Conservation (phyloP, 2,329 filamentous ascomycete species). For the Ascochyta clinopodiicola region DNA sequence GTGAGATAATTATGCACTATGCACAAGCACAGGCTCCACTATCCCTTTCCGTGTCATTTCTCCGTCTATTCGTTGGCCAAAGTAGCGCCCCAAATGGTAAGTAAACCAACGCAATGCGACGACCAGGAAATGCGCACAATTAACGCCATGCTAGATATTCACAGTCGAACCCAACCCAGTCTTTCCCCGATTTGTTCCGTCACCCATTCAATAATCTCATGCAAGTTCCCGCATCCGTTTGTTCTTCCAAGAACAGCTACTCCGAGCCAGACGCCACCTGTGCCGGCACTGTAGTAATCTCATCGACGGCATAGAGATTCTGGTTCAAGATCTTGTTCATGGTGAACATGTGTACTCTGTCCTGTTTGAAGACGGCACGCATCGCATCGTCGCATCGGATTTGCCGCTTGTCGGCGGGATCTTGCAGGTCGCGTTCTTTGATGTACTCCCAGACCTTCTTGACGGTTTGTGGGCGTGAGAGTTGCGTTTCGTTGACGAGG, state of each 20-base stretch:
- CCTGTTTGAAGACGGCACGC: constrained; percentile 89
- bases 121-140: constrained; percentile 13
- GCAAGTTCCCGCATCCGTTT: background rate
- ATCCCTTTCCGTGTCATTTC: background rate
- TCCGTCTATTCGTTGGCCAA: background rate
- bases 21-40: background rate
- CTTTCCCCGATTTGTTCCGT: background rate
- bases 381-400: constrained; percentile 92
- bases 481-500: constrained; percentile 75
- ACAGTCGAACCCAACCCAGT: constrained; percentile 2
- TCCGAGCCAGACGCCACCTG: background rate
- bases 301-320: constrained; percentile 86
- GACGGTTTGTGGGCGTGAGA: constrained; percentile 93
- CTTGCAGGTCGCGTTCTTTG: constrained; percentile 85
- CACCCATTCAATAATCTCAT: background rate
- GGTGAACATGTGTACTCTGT: constrained; percentile 96
- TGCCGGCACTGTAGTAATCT: constrained; percentile 45
- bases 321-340: constrained; percentile 97
- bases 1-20: background rate
- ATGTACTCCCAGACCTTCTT: constrained; percentile 98
- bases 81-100: background rate
- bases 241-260: background rate
- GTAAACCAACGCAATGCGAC: constrained; percentile 4
- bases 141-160: constrained; percentile 18
- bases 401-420: constrained; percentile 88